phyloP scores from a whole-genome alignment of 352 stramenopile species.

The Phytophthora palmivora region DNA sequence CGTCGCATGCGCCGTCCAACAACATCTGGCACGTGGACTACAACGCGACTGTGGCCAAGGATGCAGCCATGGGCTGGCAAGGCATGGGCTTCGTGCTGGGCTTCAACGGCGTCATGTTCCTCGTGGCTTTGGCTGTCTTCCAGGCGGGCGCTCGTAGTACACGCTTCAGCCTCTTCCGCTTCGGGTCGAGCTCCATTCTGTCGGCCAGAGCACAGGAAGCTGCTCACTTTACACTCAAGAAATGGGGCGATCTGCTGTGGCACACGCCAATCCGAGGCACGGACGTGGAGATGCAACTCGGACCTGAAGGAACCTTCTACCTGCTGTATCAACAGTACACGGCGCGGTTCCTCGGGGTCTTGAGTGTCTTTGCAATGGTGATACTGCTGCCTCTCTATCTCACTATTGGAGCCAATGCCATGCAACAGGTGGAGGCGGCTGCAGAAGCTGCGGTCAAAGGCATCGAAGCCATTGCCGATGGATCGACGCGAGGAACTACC shows the following conservation, averaged over 20 bases:
- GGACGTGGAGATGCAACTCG: slow-evolving; percentile 66
- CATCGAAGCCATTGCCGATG: slow-evolving; percentile 31
- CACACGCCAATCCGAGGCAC: slow-evolving; percentile 74
- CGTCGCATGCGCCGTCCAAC: slow-evolving; percentile 30
- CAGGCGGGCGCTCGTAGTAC: slow-evolving; percentile 67
- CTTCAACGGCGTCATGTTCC: slow-evolving; percentile 77
- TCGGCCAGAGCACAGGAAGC: slow-evolving; percentile 38
- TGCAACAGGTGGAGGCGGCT: slow-evolving; percentile 35
- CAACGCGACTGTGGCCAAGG: slow-evolving; percentile 75
- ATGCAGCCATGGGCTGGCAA: slow-evolving; percentile 82
- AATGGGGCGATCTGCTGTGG: slow-evolving; percentile 77
- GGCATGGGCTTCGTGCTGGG: slow-evolving; percentile 79
- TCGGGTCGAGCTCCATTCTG: slow-evolving; percentile 58
- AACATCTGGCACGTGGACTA: slow-evolving; percentile 85
- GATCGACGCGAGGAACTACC: slow-evolving; percentile 14
- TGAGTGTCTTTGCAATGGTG: slow-evolving; percentile 73
- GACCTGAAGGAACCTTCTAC: slow-evolving; percentile 86
- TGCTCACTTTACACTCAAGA: slow-evolving; percentile 60
- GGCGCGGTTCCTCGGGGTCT: slow-evolving; percentile 58
- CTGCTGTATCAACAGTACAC: slow-evolving; percentile 87
- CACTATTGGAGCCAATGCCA: slow-evolving; percentile 51
- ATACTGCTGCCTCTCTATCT: slow-evolving; percentile 81
- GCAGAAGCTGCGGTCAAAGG: slow-evolving; percentile 34
- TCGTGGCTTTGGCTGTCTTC: slow-evolving; percentile 70
- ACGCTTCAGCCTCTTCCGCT: slow-evolving; percentile 80